These are phyloP conservation scores for Suhomyces kilbournensis DNA, from an alignment of 805 yeast species.

Conservation along the genomic window DNA sequence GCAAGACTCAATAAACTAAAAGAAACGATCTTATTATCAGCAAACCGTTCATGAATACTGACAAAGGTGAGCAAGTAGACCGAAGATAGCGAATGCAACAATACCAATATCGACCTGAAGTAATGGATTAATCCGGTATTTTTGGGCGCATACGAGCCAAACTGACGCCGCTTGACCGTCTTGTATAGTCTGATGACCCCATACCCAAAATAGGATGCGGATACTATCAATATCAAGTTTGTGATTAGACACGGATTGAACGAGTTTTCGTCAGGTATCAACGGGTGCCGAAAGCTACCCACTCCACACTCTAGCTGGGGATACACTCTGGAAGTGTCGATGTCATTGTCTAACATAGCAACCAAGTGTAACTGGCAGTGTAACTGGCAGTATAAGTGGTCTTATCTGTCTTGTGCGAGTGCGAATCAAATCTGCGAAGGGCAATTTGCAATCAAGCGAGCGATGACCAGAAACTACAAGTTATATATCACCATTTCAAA, in stretches of 20 bases:
- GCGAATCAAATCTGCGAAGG: neutral
- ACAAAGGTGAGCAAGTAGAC: slow-evolving; percentile 12
- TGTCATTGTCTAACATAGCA: neutral
- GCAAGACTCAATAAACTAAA: slow-evolving; percentile 9
- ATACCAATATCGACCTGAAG: slow-evolving; percentile 18
- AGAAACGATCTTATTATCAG: slow-evolving; percentile 18
- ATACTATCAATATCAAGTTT: slow-evolving; percentile 10
- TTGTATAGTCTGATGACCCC: neutral
- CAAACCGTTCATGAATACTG: slow-evolving; percentile 22
- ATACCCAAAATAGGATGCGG: slow-evolving; percentile 5
- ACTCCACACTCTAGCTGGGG: slow-evolving; percentile 13
- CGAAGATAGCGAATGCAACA: slow-evolving; percentile 15
- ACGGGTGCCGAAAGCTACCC: slow-evolving; percentile 15
- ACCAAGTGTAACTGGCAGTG: neutral
- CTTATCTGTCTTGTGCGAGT: neutral
- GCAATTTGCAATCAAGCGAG: neutral
- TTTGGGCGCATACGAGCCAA: slow-evolving; percentile 19
- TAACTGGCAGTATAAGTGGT: no score
- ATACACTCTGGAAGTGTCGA: neutral
- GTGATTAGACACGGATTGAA: slow-evolving; percentile 35
- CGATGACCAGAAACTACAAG: neutral
- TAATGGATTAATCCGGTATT: slow-evolving; percentile 24
- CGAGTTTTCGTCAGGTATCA: slow-evolving; percentile 28
- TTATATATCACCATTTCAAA: no score
- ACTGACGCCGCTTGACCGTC: neutral